Conservation (phyloP, 257 asterid species). For the Scutellaria baicalensis region DNA sequence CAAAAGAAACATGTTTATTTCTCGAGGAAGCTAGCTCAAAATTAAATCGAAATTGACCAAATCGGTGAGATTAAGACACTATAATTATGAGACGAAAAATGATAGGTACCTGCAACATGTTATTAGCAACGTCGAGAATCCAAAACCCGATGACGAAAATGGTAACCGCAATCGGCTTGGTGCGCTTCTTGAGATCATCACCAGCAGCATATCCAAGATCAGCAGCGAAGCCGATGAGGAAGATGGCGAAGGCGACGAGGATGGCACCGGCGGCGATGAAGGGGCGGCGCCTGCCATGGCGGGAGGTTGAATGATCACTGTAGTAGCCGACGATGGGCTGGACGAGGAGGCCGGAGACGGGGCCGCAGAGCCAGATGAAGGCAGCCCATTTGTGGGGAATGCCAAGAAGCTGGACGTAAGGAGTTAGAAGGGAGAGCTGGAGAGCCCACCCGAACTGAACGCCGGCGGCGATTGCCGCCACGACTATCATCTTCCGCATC, state of each 20-base stretch:
- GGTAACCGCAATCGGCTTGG: conserved; percentile 52
- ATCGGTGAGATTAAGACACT: too few species aligned
- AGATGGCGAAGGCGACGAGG: conserved; percentile 47
- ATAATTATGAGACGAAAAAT: too few species aligned
- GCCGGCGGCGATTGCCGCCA: conserved; percentile 78
- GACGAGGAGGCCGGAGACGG: conserved; percentile 69
- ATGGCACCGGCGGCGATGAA: conserved; percentile 57
- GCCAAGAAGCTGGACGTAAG: conserved; percentile 70
- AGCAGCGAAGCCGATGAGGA: conserved; percentile 67
- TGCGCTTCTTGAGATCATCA: conserved; percentile 30
- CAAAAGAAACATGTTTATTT: too few species aligned
- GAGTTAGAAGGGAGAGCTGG: conserved; percentile 73
- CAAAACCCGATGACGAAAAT: conserved; percentile 73
- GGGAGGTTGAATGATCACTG: conserved; percentile 56
- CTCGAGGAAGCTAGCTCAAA: too few species aligned
- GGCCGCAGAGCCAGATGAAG: conserved; percentile 77
- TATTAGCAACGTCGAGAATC: conserved; percentile 76
- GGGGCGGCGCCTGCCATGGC: conserved; percentile 74
- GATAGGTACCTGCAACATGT: conserved; percentile 59
- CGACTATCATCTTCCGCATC: conserved; percentile 33
- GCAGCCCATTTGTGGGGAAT: conserved; percentile 61
- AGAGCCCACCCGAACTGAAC: conserved; percentile 90
- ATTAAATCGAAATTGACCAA: too few species aligned
- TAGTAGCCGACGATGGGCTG: conserved; percentile 82
- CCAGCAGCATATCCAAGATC: conserved; percentile 61